Evolutionary conservation across 2,329 filamentous ascomycete genomes (phyloP), one percentile per base, ranked within the genome.

Genomic region (Aureobasidium lini): DNA sequence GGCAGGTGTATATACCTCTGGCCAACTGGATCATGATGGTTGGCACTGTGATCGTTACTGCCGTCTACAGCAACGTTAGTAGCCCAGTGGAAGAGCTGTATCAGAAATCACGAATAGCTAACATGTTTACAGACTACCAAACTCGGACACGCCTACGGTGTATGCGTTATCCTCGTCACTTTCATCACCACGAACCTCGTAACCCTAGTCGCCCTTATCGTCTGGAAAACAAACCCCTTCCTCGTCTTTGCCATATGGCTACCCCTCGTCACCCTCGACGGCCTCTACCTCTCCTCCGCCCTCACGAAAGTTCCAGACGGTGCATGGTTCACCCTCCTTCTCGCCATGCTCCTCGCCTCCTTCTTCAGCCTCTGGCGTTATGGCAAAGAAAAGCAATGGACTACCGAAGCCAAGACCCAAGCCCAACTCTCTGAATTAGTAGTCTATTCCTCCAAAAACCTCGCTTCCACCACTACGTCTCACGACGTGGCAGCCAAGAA

Each of bases 171-270:
- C 65, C 82, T 89, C 50, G 88, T 91, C 44, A 89, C 88, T 0
- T 89, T 91, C 69, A 84, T 92, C 67, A 87, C 86, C 58, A 91
- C 88, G 0, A 86, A 81, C 70, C 84, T 93, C 79, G 85, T 90
- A 1, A 81, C 86, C 0, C 75, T 92, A 1, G 85, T 87, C 1
- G 85, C 88, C 0, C 77, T 91, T 2, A 77, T 91, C 39, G 85
- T 90, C 40, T 92, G 88, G 88, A 79, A 82, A 18, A 70, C 87
- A 29, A 80, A 81, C 2, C 75, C 82, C 1, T 77, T 79, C 56
- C 64, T 86, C n/a, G 84, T 91, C 7, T 67, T 84, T 37, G 65
- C 84, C 0, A 75, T 83, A 0, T 89, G 84, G 73, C 73, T 89
- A 0, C 70, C 82, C 18, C 85, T 91, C 62, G 82, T 81, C n/a